Evolutionary conservation across 441 rosid species (phyloP), one percentile per base, ranked within the genome.

Genomic region (Theobroma grandiflorum): DNA sequence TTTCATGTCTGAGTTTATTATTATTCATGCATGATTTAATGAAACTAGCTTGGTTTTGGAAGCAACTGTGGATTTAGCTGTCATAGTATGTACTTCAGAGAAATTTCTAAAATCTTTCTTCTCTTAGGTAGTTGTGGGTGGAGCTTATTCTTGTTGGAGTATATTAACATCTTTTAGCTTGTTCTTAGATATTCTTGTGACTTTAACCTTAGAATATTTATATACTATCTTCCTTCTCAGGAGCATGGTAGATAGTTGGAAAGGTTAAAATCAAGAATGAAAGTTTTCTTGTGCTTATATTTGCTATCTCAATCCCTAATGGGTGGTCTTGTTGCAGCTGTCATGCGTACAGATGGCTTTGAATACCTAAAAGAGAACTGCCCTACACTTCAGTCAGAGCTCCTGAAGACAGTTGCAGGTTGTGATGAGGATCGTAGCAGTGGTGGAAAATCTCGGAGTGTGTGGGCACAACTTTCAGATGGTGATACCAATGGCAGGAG

Each of bases 391-490:
- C 94, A 87, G 79, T 90, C 94, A 0, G 93, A 90, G 86, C 82
- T 91, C 11, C 74, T 77, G 79, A 91, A 88, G 76, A 86, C 89
- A 0, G 90, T 90, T 76, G 94, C 92, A 35, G 98, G 98, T 72
- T 90, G 94, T 3, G 93, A 91, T 73, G 96, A 94, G 71, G 94
- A 91, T 74, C 83, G 88, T 75, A 88, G 88, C 83, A 88, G 93
- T 7, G 94, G 90, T 18, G 92, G 91, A 76, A 94, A 95, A 84
- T 90, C 94, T 68, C 91, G 89, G 64, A 94, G 97, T 4, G 96
- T 93, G 12, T 94, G 97, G 99, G 97, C 86, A 0, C 98, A 95
- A 77, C 91, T 92, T 67, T 95, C 98, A 2, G 99, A 91, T 55
- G 97, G 97, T 0, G 98, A 93, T 71, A 88, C 91, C 18, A 91